A percentile compares a stretch with the other conserved stretches of the same genome.
These are phyloP conservation scores for Gelatoporia subvermispora DNA, from an alignment of 768 basidiomycete species.

Conservation along the genomic window DNA sequence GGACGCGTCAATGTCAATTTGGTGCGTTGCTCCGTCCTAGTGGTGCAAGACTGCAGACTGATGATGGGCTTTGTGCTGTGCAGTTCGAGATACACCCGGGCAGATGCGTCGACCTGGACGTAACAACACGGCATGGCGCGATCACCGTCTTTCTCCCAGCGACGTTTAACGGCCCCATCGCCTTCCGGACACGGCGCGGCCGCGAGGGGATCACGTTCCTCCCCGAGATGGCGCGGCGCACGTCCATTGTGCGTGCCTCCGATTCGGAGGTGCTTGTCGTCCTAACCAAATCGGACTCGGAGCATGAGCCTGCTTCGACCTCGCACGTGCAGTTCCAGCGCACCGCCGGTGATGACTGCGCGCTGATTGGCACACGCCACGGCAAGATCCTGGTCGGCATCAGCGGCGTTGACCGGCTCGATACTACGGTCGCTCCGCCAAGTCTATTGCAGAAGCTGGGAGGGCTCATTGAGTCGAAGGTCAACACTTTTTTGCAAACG, in stretches of 20 bases:
- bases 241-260: conserved; percentile 10
- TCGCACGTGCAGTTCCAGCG: too few relatives aligned
- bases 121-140: not conserved
- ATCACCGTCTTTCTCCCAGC: conserved; percentile 15
- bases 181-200: conserved; percentile 5
- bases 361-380: conserved; percentile 10
- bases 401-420: conserved; percentile 11
- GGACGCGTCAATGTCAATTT: conserved; percentile 17
- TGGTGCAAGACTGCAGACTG: not conserved
- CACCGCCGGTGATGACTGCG: conserved; percentile 3
- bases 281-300: not conserved
- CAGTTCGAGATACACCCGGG: conserved; percentile 8
- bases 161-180: conserved; percentile 14
- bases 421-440: not conserved
- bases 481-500: too few relatives aligned
- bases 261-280: conserved; percentile 14
- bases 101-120: conserved; percentile 6
- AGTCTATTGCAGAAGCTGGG: not conserved
- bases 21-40: conserved; percentile 2
- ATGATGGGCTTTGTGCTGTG: not conserved
- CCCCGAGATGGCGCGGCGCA: conserved; percentile 14
- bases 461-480: too few relatives aligned
- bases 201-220: conserved; percentile 10
- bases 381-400: conserved; percentile 15
- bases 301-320: too few relatives aligned